phyloP scores from a whole-genome alignment of 495 filamentous ascomycete species.

The Hyaloscypha variabilis region DNA sequence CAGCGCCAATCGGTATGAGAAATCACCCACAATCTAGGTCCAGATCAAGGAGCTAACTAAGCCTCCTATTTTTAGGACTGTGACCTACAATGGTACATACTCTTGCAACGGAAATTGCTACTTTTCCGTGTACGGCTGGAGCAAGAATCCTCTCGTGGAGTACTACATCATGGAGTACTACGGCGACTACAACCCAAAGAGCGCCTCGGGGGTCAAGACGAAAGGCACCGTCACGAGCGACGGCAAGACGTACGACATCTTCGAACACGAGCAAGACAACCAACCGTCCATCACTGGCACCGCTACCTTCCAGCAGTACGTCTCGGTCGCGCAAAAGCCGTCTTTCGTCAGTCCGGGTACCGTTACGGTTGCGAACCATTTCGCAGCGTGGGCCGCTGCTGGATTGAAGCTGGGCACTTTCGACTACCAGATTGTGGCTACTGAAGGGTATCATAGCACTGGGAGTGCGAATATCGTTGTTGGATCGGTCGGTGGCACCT shows the following conservation, averaged over 20 bases:
- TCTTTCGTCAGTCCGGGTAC: conserved; percentile 46
- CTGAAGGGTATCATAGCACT: conserved; percentile 51
- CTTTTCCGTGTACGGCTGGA: conserved; percentile 65
- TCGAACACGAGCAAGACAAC: conserved; percentile 58
- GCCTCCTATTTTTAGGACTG: conserved; percentile 6
- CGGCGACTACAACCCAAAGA: conserved; percentile 60
- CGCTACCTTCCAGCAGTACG: conserved; percentile 59
- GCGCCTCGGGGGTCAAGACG: conserved; percentile 45
- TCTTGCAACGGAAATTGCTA: conserved; percentile 50
- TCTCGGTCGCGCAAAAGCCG: conserved; percentile 53
- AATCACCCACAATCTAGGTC: conserved; percentile 23
- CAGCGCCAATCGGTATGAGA: conserved; percentile 33
- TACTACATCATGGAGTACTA: conserved; percentile 63
- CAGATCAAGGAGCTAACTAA: not conserved
- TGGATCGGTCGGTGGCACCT: too few species aligned
- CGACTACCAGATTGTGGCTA: conserved; percentile 61
- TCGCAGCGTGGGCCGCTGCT: conserved; percentile 36
- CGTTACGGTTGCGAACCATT: conserved; percentile 31
- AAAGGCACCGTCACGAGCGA: conserved; percentile 60
- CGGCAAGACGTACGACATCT: conserved; percentile 67
- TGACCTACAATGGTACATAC: conserved; percentile 52
- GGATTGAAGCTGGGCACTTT: conserved; percentile 43
- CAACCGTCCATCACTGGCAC: conserved; percentile 60
- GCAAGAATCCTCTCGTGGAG: conserved; percentile 56
- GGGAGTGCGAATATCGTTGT: conserved; percentile 32